Percentiles rank a stretch among this genome's conserved stretches.
These are phyloP conservation scores for Ilyonectria sp. DNA, from an alignment of 2,329 filamentous ascomycete species.

Conservation along the genomic window DNA sequence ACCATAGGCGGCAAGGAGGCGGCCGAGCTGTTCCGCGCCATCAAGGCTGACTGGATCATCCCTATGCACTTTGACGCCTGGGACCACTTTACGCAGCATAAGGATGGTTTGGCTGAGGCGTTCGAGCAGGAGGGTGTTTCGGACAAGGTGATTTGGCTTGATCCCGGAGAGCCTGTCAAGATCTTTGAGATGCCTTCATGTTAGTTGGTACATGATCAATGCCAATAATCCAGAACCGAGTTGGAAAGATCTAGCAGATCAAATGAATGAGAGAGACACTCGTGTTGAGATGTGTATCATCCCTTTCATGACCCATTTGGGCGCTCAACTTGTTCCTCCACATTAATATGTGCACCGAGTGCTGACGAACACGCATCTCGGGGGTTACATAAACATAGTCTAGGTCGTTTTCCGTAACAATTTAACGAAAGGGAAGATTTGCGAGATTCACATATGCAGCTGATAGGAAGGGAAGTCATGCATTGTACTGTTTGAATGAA, in stretches of 20 bases:
- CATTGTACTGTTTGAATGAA: background rate
- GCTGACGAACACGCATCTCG: background rate
- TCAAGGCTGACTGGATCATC: slow-evolving; percentile 1
- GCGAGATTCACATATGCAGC: background rate
- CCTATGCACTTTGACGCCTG: slow-evolving; percentile 1
- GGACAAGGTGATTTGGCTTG: background rate
- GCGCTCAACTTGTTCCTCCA: slow-evolving; percentile 1
- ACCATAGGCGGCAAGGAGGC: slow-evolving; percentile 1
- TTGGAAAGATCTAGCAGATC: background rate
- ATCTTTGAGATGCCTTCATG: background rate
- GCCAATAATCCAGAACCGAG: background rate
- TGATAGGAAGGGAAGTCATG: background rate
- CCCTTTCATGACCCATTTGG: background rate
- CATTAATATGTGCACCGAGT: slow-evolving; percentile 1
- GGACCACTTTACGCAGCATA: slow-evolving; percentile 1
- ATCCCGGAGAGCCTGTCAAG: background rate
- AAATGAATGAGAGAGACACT: background rate
- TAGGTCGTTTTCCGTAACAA: slow-evolving; percentile 1
- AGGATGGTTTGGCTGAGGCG: background rate
- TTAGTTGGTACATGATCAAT: background rate
- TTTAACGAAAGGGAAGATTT: background rate
- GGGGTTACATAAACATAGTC: slow-evolving; percentile 1
- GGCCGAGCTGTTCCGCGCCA: background rate
- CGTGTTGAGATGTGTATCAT: slow-evolving; percentile 1
- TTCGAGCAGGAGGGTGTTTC: slow-evolving; percentile 1